Conservation (phyloP, 2,329 filamentous ascomycete species). For the Exophiala sp. region DNA sequence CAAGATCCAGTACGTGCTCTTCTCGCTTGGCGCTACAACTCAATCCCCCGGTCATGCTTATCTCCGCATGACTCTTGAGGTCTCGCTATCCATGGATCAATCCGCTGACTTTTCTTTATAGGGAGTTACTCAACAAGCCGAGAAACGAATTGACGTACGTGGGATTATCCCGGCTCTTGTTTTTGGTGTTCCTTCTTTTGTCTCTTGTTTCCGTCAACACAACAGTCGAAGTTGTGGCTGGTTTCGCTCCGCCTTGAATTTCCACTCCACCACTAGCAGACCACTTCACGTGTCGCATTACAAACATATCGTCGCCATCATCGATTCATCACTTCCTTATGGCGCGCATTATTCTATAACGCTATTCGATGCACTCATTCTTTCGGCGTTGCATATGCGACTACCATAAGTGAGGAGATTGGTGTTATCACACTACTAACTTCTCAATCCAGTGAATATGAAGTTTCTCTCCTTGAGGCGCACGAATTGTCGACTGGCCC, state of each 20-base stretch:
- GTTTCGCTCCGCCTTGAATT: conserved; percentile 27
- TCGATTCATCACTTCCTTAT: neutral
- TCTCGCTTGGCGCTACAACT: conserved; percentile 25
- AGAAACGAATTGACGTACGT: conserved; percentile 86
- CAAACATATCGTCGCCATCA: neutral
- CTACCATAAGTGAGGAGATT: neutral
- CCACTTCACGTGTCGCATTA: conserved; percentile 5
- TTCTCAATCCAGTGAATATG: conserved; percentile 64
- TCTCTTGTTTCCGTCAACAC: conserved; percentile 20
- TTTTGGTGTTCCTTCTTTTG: conserved; percentile 17
- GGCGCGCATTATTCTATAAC: neutral
- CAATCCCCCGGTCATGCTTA: conserved; percentile 20
- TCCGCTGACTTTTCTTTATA: conserved; percentile 36
- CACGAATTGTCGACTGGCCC: conserved; percentile 75
- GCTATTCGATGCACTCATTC: neutral
- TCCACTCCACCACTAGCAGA: conserved; percentile 12
- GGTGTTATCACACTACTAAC: conserved; percentile 8
- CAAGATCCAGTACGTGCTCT: conserved; percentile 61
- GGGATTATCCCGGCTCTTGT: conserved; percentile 17
- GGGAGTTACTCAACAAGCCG: conserved; percentile 83
- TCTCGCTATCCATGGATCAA: conserved; percentile 5
- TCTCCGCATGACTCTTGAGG: conserved; percentile 11
- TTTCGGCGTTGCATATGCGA: neutral
- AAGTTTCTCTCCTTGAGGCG: conserved; percentile 74
- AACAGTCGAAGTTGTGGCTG: conserved; percentile 11